Conservation (phyloP, 768 basidiomycete genomes). For the Collybia sordida region DNA sequence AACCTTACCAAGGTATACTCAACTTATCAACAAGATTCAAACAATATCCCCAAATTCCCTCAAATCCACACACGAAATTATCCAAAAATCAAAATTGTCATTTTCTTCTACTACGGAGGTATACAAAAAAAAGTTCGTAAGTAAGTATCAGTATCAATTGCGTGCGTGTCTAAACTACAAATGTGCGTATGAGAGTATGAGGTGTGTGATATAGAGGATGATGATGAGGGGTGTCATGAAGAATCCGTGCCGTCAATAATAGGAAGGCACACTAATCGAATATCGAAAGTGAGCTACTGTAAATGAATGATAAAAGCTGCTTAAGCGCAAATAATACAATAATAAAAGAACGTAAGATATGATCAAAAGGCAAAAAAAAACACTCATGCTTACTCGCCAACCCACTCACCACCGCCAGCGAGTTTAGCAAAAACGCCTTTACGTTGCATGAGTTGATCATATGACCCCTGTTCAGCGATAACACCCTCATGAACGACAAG, state of each 20-base stretch:
- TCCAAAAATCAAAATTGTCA: too few species aligned
- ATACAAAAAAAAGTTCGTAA: too few species aligned
- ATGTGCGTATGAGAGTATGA: slow-evolving; percentile 1
- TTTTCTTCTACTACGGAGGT: too few species aligned
- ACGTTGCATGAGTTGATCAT: slow-evolving; percentile 63
- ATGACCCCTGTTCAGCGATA: slow-evolving; percentile 78
- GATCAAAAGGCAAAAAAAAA: slow-evolving; percentile 4
- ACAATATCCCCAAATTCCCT: too few species aligned
- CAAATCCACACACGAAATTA: too few species aligned
- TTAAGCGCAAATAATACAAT: neutral
- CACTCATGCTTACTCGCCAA: slow-evolving; percentile 10
- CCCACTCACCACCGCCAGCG: slow-evolving; percentile 59
- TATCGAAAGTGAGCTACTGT: neutral
- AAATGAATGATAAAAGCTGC: neutral
- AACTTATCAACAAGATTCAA: too few species aligned
- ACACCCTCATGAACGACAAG: slow-evolving; percentile 77
- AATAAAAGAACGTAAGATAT: slow-evolving; percentile 1
- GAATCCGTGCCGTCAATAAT: neutral
- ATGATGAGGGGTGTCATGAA: neutral
- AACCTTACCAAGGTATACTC: too few species aligned
- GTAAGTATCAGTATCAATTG: neutral
- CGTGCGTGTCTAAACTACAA: slow-evolving; percentile 1
- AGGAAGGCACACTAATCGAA: slow-evolving; percentile 3
- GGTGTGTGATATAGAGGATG: neutral
- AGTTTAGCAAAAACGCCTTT: slow-evolving; percentile 76